A percentile compares a stretch with the other conserved stretches of the same genome.
These are phyloP conservation scores for Catunica adiposa DNA, from an alignment of 2,329 filamentous ascomycete genomes.

Conservation along the genomic window DNA sequence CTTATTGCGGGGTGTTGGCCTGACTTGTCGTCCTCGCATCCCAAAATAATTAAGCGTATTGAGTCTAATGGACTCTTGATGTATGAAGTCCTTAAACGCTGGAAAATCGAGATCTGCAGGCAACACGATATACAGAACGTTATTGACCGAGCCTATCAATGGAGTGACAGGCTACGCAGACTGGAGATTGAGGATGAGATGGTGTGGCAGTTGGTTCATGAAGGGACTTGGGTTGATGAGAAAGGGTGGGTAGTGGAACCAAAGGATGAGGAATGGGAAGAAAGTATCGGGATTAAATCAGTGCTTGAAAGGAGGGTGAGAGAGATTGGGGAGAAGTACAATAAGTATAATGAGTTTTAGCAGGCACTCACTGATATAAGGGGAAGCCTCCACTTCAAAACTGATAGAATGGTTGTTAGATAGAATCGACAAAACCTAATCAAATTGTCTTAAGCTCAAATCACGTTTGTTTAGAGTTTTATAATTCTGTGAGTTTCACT, in stretches of 20 bases:
- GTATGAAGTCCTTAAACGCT: neutral
- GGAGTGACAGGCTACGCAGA: neutral
- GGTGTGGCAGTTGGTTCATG: neutral
- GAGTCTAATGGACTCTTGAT: neutral
- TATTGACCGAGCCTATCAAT: neutral
- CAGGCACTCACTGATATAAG: too few species aligned
- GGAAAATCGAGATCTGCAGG: neutral
- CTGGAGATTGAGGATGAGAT: neutral
- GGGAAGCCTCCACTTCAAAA: too few species aligned
- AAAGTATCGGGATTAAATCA: too few species aligned
- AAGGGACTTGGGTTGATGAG: neutral
- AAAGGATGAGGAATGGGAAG: neutral
- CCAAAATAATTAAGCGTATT: neutral
- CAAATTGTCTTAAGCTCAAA: too few species aligned
- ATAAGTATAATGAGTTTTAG: neutral
- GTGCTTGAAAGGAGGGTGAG: neutral
- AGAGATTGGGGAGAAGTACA: neutral
- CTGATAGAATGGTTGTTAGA: too few species aligned
- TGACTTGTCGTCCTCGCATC: neutral
- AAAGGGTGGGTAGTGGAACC: neutral
- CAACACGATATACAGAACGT: neutral
- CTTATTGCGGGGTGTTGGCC: neutral
- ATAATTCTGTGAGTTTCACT: too few species aligned
- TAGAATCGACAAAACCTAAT: too few species aligned
- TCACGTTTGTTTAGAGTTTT: too few species aligned